A percentile compares a stretch with the other conserved stretches of the same genome.
phyloP scores from a whole-genome alignment of 2,329 filamentous ascomycete genomes.

The Aureobasidium sp. region DNA sequence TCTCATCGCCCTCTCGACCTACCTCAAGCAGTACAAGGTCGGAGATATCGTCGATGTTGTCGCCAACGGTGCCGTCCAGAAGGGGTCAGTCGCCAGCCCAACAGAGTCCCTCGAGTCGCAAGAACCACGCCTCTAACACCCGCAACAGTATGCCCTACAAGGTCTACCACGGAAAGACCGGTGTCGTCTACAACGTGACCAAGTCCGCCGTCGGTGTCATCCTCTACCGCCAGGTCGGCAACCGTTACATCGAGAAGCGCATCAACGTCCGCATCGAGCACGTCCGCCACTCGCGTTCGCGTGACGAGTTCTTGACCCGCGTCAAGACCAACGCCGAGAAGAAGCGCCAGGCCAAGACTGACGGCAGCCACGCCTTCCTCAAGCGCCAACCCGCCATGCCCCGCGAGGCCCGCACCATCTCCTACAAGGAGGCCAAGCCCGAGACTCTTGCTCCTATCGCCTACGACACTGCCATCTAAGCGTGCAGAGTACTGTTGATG shows the following conservation, averaged over 20 bases:
- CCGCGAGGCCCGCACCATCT: conserved; percentile 72
- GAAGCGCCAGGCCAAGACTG: conserved; percentile 86
- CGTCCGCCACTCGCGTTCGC: conserved; percentile 85
- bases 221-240: conserved; percentile 99
- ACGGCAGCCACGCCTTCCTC: conserved; percentile 78
- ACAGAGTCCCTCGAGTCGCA: not conserved
- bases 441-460: conserved; percentile 86
- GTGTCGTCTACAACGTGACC: conserved; percentile 71
- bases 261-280: conserved; percentile 99
- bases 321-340: conserved; percentile 94
- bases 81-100: conserved; percentile 62
- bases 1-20: conserved; percentile 86
- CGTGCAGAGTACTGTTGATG: not conserved
- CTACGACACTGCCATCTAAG: conserved; percentile 97
- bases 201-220: conserved; percentile 97
- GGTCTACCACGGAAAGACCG: conserved; percentile 98
- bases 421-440: conserved; percentile 71
- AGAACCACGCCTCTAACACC: conserved; percentile 8
- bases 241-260: conserved; percentile 99
- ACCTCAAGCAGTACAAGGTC: conserved; percentile 93
- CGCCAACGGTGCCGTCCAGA: conserved; percentile 96
- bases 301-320: conserved; percentile 91
- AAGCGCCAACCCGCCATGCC: conserved; percentile 83
- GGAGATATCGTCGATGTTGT: conserved; percentile 99
- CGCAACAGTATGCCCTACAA: conserved; percentile 85